phyloP scores from a whole-genome alignment of 2,329 filamentous ascomycete species.

The Nothopassalora personata region DNA sequence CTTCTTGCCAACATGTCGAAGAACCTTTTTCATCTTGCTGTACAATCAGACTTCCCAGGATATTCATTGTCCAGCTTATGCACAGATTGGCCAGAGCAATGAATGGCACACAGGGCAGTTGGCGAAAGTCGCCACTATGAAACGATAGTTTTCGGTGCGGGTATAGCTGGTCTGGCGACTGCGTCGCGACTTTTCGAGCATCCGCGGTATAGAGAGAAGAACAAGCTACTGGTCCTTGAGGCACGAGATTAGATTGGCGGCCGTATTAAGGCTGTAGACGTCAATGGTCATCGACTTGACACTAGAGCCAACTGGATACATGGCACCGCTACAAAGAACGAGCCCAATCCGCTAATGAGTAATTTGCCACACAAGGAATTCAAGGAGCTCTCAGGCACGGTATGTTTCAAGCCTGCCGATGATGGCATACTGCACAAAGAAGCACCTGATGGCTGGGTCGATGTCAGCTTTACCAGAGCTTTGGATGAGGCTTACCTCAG shows the following conservation, averaged over 20 bases:
- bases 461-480: not conserved
- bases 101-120: not conserved
- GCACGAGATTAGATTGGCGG: slow-evolving; percentile 23
- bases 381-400: slow-evolving; percentile 14
- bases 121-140: not conserved
- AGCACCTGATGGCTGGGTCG: slow-evolving; percentile 9
- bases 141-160: slow-evolving; percentile 22
- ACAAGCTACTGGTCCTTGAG: slow-evolving; percentile 21
- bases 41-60: not conserved
- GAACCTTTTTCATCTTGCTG: not conserved
- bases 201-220: slow-evolving; percentile 5
- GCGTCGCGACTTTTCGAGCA: slow-evolving; percentile 19
- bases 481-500: no score
- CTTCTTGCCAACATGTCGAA: not conserved
- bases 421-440: not conserved
- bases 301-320: slow-evolving; percentile 28
- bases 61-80: not conserved
- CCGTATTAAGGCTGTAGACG: slow-evolving; percentile 19
- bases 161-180: slow-evolving; percentile 23
- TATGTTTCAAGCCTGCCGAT: slow-evolving; percentile 12
- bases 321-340: slow-evolving; percentile 19
- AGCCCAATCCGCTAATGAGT: slow-evolving; percentile 23
- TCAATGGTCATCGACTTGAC: slow-evolving; percentile 21
- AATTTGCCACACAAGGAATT: slow-evolving; percentile 21
- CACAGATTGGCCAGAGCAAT: not conserved